Conservation (phyloP, 345 rosid species). For the Carallia brachiata region DNA sequence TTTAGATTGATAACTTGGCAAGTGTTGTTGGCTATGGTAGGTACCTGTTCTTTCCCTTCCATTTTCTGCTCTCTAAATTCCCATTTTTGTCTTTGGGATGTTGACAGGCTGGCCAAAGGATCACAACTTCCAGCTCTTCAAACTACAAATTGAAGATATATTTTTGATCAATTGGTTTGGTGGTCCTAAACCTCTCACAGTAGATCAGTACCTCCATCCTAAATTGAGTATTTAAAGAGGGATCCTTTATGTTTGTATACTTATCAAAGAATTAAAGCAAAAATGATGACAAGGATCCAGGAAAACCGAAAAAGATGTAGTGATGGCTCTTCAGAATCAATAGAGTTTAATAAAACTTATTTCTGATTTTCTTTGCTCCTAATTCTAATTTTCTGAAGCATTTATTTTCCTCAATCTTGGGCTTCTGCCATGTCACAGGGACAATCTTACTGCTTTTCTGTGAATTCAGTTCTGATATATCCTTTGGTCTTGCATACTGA, state of each 20-base stretch:
- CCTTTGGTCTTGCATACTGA: no score
- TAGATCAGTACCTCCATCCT: constrained; percentile 65
- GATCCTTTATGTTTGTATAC: neutral
- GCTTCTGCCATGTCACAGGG: constrained; percentile 11
- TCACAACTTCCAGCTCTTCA: constrained; percentile 71
- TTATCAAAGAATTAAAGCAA: neutral
- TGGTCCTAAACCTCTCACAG: constrained; percentile 77
- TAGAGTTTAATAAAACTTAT: neutral
- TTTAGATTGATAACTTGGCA: neutral
- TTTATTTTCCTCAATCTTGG: constrained; percentile 3
- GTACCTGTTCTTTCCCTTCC: neutral
- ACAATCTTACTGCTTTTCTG: constrained; percentile 6
- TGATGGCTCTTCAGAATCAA: neutral
- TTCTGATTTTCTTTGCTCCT: neutral
- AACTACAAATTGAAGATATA: constrained; percentile 62
- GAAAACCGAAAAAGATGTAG: neutral
- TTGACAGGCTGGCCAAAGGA: constrained; percentile 74
- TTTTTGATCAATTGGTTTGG: constrained; percentile 91
- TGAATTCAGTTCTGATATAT: constrained; percentile 3
- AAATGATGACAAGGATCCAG: neutral
- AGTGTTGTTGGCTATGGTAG: neutral
- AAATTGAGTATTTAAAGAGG: constrained; percentile 36
- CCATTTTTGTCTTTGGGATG: constrained; percentile 2
- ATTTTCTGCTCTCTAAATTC: neutral
- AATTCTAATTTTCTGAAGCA: constrained; percentile 7